Percentiles rank a stretch among this genome's conserved stretches.
Evolutionary conservation across 148 eudicot genomes (phyloP).

Genomic region (Rhododendron griersonianum): DNA sequence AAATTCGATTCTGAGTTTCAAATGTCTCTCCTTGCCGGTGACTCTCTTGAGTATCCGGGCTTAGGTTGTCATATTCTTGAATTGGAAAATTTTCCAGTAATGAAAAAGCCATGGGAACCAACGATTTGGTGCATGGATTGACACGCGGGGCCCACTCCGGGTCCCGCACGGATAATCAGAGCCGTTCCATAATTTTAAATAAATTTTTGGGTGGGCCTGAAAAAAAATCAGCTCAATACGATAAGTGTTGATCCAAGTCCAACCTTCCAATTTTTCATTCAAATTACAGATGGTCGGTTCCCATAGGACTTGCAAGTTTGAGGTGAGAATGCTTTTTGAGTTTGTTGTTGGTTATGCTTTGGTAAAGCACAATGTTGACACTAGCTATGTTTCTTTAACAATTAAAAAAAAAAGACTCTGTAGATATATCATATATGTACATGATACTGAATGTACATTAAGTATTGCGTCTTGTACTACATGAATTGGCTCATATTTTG

Average conservation of each 20-base stretch:
- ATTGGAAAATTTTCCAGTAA: not conserved
- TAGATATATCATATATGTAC: not conserved
- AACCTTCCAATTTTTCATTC: not conserved
- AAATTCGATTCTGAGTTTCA: not conserved
- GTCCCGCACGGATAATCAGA: too few relatives aligned
- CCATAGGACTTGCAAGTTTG: not conserved
- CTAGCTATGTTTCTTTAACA: too few relatives aligned
- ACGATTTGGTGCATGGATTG: too few relatives aligned
- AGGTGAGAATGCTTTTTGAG: not conserved
- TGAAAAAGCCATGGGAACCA: too few relatives aligned
- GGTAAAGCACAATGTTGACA: not conserved
- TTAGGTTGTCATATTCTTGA: not conserved
- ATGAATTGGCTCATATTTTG: not conserved
- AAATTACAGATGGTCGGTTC: too few relatives aligned
- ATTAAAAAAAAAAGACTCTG: too few relatives aligned
- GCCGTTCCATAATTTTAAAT: too few relatives aligned
- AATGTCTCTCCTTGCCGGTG: not conserved
- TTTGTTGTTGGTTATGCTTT: not conserved
- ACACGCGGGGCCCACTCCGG: too few relatives aligned
- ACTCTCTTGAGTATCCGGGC: not conserved
- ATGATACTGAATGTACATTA: not conserved
- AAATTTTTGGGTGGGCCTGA: too few relatives aligned
- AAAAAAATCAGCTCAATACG: too few relatives aligned
- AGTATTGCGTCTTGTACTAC: not conserved
- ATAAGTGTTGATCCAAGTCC: too few relatives aligned